A percentile compares a stretch with the other conserved stretches of the same genome.
Conservation (phyloP, 805 yeast species). For the Schwanniomyces sp. region DNA sequence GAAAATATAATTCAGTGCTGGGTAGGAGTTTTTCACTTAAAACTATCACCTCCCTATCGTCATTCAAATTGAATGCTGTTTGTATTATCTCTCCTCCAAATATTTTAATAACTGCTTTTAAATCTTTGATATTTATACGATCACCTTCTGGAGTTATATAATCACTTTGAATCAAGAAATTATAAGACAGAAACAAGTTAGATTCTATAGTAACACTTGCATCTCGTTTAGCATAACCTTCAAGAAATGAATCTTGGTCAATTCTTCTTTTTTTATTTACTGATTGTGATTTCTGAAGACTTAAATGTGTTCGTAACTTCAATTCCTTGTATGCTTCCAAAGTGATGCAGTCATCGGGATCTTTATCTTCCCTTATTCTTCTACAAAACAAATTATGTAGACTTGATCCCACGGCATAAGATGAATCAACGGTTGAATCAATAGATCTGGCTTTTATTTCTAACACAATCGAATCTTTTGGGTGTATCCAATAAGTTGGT, state of each 20-base stretch:
- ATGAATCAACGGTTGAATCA: slow-evolving; percentile 41
- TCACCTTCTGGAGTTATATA: slow-evolving; percentile 23
- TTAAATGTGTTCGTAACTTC: slow-evolving; percentile 25
- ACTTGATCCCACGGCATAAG: slow-evolving; percentile 67
- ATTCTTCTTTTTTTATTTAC: slow-evolving; percentile 25
- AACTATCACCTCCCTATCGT: slow-evolving; percentile 12
- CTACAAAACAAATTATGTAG: slow-evolving; percentile 76
- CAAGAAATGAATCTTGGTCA: slow-evolving; percentile 9
- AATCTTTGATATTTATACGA: slow-evolving; percentile 29
- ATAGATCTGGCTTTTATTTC: slow-evolving; percentile 83
- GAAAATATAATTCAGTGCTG: slow-evolving; percentile 19
- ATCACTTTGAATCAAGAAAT: slow-evolving; percentile 59
- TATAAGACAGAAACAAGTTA: slow-evolving; percentile 42
- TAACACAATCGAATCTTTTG: slow-evolving; percentile 71
- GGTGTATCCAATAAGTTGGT: slow-evolving; percentile 80
- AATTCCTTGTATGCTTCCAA: slow-evolving; percentile 51
- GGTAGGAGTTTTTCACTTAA: slow-evolving; percentile 30
- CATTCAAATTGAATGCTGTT: slow-evolving; percentile 5
- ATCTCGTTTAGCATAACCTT: slow-evolving; percentile 11
- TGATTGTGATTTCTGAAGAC: slow-evolving; percentile 25
- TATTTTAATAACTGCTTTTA: slow-evolving; percentile 37
- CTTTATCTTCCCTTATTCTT: slow-evolving; percentile 66
- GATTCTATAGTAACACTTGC: slow-evolving; percentile 14
- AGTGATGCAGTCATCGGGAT: slow-evolving; percentile 54
- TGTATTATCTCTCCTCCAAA: slow-evolving; percentile 51